A percentile compares a stretch with the other conserved stretches of the same genome.
These are phyloP conservation scores for Acacia melanoxylon DNA, from an alignment of 306 rosid genomes.

Conservation along the genomic window DNA sequence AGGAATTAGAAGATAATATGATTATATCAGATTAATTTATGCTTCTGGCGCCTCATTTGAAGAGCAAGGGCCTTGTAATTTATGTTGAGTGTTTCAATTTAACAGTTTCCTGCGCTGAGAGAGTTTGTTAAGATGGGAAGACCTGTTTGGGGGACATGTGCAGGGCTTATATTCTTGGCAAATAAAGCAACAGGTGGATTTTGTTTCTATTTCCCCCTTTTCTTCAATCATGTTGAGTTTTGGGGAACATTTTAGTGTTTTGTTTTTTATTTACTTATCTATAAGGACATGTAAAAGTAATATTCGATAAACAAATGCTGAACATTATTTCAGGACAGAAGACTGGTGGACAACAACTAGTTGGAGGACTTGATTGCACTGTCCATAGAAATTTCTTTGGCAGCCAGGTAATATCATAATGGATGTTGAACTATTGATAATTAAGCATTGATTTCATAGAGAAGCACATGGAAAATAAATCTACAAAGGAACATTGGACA, in stretches of 20 bases:
- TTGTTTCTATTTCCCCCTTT: conserved; percentile 20
- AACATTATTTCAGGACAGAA: conserved; percentile 79
- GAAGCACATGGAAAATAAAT: not conserved
- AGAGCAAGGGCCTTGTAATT: not conserved
- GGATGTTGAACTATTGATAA: not conserved
- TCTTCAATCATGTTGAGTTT: not conserved
- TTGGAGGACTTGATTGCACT: conserved; percentile 97
- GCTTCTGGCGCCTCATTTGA: not conserved
- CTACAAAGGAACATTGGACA: not conserved
- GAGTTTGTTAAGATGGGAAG: conserved; percentile 89
- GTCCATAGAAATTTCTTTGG: conserved; percentile 96
- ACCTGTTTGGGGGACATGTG: conserved; percentile 99
- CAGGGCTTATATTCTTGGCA: conserved; percentile 96
- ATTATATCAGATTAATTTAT: not conserved
- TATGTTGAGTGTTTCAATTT: not conserved
- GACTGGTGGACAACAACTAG: conserved; percentile 77
- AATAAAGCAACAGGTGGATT: conserved; percentile 73
- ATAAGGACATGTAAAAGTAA: not conserved
- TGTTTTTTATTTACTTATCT: not conserved
- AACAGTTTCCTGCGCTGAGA: conserved; percentile 86
- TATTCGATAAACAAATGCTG: conserved; percentile 18
- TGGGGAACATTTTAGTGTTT: not conserved
- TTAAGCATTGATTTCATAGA: not conserved
- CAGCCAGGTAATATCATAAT: conserved; percentile 67
- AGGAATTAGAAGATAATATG: not conserved